Conservation (phyloP, 768 basidiomycete genomes). For the Dendrothele bispora region DNA sequence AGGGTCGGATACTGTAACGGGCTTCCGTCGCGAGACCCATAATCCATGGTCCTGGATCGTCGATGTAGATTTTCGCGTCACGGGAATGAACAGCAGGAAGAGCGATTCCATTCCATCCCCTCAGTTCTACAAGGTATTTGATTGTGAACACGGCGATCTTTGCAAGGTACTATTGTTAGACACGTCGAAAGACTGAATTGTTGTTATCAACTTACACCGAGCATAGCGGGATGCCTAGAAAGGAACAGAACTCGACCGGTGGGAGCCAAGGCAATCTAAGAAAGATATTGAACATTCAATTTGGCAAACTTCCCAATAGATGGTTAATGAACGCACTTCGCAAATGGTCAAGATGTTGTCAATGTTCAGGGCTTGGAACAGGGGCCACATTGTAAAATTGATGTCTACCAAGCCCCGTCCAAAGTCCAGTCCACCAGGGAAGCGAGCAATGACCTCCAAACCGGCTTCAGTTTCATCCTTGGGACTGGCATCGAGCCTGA, state of each 20-base stretch:
- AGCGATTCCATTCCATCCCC: slow-evolving; percentile 91
- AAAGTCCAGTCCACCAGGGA: slow-evolving; percentile 93
- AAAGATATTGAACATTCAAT: not conserved
- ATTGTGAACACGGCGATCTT: slow-evolving; percentile 88
- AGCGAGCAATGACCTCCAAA: slow-evolving; percentile 84
- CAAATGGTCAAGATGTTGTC: slow-evolving; percentile 93
- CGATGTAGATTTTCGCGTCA: slow-evolving; percentile 90
- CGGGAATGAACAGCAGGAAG: slow-evolving; percentile 82
- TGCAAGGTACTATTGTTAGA: slow-evolving; percentile 6
- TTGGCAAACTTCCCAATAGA: slow-evolving; percentile 1
- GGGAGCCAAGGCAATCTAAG: slow-evolving; percentile 80
- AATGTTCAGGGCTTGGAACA: slow-evolving; percentile 90
- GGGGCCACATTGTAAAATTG: slow-evolving; percentile 96
- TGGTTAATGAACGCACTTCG: slow-evolving; percentile 63
- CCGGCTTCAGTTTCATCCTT: slow-evolving; percentile 52
- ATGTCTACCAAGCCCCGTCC: slow-evolving; percentile 89
- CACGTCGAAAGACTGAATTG: not conserved
- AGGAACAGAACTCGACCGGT: slow-evolving; percentile 87
- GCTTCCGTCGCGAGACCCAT: slow-evolving; percentile 87
- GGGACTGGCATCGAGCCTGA: slow-evolving; percentile 82
- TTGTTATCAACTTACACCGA: slow-evolving; percentile 53
- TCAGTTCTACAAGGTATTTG: slow-evolving; percentile 88
- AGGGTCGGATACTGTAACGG: slow-evolving; percentile 70
- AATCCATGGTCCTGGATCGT: slow-evolving; percentile 97
- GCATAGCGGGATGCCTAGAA: slow-evolving; percentile 88